These are phyloP conservation scores for Backusella liffmaniae DNA, from an alignment of 192 early-diverging fungal genomes.

Conservation along the genomic window DNA sequence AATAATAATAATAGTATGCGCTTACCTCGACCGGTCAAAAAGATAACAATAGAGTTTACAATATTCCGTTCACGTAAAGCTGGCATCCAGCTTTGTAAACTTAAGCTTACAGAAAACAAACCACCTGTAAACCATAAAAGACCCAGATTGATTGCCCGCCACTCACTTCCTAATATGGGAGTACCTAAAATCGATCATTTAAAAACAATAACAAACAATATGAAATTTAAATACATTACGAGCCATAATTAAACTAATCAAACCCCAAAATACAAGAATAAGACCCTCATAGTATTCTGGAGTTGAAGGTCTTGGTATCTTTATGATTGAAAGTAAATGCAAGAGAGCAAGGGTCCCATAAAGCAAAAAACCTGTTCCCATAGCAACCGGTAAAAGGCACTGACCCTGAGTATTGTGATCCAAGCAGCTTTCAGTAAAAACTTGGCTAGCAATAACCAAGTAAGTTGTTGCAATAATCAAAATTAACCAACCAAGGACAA, in stretches of 20 bases:
- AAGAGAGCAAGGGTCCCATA: constrained; percentile 45
- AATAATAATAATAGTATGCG: background rate
- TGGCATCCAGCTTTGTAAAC: constrained; percentile 28
- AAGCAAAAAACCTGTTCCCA: constrained; percentile 42
- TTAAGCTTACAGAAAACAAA: constrained; percentile 37
- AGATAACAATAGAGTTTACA: constrained; percentile 38
- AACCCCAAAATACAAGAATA: constrained; percentile 41
- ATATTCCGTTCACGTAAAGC: constrained; percentile 39
- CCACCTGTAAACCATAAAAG: constrained; percentile 47
- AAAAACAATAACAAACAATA: background rate
- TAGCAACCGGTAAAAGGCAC: constrained; percentile 38
- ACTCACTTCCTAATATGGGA: constrained; percentile 17
- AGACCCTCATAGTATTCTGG: constrained; percentile 44
- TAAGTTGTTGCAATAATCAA: constrained; percentile 13
- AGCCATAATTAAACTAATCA: constrained; percentile 35
- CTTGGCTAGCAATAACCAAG: background rate
- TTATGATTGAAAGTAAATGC: constrained; percentile 41
- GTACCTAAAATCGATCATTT: background rate
- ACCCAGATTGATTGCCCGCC: constrained; percentile 41
- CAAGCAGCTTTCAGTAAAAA: constrained; percentile 8
- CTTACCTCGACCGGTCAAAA: constrained; percentile 39
- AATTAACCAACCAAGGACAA: constrained; percentile 10
- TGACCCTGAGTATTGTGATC: constrained; percentile 19
- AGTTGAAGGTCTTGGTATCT: constrained; percentile 31
- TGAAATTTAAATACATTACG: constrained; percentile 7